These are phyloP conservation scores for Stromatinia cepivora DNA, from an alignment of 2,329 filamentous ascomycete species.

Conservation along the genomic window DNA sequence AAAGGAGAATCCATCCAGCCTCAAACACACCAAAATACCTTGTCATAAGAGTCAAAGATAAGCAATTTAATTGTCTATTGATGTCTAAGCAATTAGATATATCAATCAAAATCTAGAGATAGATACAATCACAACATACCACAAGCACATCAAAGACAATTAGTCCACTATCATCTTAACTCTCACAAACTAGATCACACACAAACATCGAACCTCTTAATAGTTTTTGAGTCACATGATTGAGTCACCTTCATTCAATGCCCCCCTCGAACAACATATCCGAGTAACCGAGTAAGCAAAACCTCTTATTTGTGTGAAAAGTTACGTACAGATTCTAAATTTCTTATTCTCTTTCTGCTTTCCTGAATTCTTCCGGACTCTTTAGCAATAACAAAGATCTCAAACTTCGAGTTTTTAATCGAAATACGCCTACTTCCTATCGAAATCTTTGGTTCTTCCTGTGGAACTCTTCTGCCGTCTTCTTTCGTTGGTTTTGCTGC, in stretches of 20 bases:
- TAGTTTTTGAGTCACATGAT: background rate
- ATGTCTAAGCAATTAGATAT: background rate
- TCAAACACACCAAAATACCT: background rate
- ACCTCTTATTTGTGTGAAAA: background rate
- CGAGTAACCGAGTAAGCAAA: background rate
- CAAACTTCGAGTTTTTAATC: slow-evolving; percentile 1
- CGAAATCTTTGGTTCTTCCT: background rate
- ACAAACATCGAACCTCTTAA: background rate
- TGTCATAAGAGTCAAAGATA: background rate
- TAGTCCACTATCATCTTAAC: background rate
- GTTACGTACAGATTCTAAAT: background rate
- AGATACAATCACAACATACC: background rate
- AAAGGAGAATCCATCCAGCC: background rate
- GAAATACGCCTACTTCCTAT: background rate
- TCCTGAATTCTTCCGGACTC: background rate
- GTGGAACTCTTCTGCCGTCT: background rate
- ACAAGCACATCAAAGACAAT: background rate
- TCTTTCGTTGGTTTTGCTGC: background rate
- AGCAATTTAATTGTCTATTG: background rate
- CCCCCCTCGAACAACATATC: background rate
- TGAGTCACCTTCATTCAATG: background rate
- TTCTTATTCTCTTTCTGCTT: background rate
- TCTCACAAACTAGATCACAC: background rate
- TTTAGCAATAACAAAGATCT: slow-evolving; percentile 7
- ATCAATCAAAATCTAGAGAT: background rate